Evolutionary conservation across 371 early-diverging fungal species (phyloP).

Genomic region (Circinella umbellata): DNA sequence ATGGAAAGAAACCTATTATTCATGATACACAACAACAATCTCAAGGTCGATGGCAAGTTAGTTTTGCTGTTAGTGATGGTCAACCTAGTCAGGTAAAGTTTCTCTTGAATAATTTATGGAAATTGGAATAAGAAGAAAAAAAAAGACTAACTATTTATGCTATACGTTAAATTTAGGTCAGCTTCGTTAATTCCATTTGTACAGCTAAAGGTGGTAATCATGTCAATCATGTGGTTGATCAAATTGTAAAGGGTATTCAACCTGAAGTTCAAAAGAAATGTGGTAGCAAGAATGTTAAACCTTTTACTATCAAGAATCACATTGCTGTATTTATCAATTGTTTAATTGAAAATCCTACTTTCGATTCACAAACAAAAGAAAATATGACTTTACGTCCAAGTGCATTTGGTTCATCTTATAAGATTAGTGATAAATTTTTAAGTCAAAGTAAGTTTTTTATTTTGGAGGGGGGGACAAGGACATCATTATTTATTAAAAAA

Average conservation of each 20-base stretch:
- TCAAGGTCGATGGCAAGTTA: conserved; percentile 97
- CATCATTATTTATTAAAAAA: not conserved
- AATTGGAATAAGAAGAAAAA: not conserved
- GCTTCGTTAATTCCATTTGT: conserved; percentile 99
- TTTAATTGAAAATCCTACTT: conserved; percentile 98
- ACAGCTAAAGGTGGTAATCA: conserved; percentile 99
- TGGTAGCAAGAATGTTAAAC: conserved; percentile 78
- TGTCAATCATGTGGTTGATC: conserved; percentile 90
- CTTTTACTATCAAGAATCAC: conserved; percentile 90
- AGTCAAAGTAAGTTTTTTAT: conserved; percentile 24
- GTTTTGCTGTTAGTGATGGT: conserved; percentile 92
- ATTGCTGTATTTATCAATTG: conserved; percentile 98
- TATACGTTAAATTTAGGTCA: conserved; percentile 53
- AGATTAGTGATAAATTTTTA: conserved; percentile 83
- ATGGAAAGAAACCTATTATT: conserved; percentile 43
- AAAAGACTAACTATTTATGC: no score
- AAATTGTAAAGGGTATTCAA: conserved; percentile 80
- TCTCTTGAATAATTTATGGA: not conserved
- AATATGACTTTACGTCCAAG: conserved; percentile 88
- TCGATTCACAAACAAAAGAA: conserved; percentile 99
- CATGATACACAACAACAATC: conserved; percentile 32
- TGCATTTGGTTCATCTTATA: conserved; percentile 92
- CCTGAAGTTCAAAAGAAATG: conserved; percentile 86
- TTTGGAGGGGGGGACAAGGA: no score
- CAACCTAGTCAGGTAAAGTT: conserved; percentile 90